Evolutionary conservation across 2,329 filamentous ascomycete genomes (phyloP).

Genomic region (Ceratocystis albifundus): DNA sequence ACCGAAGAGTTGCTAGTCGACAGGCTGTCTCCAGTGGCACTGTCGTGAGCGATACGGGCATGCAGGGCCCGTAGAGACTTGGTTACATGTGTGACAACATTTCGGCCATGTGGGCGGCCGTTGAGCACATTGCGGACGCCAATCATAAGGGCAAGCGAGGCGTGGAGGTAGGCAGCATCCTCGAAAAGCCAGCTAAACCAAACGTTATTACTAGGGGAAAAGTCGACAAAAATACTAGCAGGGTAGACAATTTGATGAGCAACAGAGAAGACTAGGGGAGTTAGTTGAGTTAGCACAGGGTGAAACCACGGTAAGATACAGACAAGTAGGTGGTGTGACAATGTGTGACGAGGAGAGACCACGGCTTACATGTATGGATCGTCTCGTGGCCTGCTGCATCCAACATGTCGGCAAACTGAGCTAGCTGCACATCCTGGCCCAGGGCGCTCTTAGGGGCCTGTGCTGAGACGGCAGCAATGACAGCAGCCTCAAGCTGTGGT

Average conservation of each 20-base stretch:
- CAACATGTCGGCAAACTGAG: conserved; percentile 12
- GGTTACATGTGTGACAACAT: conserved; percentile 16
- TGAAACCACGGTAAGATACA: neutral
- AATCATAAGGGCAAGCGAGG: conserved; percentile 21
- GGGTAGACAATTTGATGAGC: conserved; percentile 22
- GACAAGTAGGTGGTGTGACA: neutral
- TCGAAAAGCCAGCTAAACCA: conserved; percentile 22
- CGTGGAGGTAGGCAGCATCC: conserved; percentile 20
- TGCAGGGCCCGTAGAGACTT: conserved; percentile 21
- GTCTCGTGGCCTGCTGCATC: conserved; percentile 17
- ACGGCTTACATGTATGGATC: conserved; percentile 19
- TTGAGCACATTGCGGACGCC: conserved; percentile 22
- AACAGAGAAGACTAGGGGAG: conserved; percentile 19
- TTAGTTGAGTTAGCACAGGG: neutral
- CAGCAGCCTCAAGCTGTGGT: conserved; percentile 17
- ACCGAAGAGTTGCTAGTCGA: conserved; percentile 18
- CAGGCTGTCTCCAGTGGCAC: conserved; percentile 4
- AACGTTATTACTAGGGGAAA: conserved; percentile 17
- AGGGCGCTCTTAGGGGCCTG: neutral
- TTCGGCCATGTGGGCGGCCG: conserved; percentile 17
- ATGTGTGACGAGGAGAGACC: too few species aligned
- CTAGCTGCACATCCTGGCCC: conserved; percentile 15
- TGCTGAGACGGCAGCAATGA: conserved; percentile 1
- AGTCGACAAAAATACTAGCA: conserved; percentile 22
- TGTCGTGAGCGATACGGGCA: conserved; percentile 13